Percentiles rank a stretch among this genome's conserved stretches.
phyloP scores from a whole-genome alignment of 2,329 filamentous ascomycete genomes.

The Colletotrichum sp. region DNA sequence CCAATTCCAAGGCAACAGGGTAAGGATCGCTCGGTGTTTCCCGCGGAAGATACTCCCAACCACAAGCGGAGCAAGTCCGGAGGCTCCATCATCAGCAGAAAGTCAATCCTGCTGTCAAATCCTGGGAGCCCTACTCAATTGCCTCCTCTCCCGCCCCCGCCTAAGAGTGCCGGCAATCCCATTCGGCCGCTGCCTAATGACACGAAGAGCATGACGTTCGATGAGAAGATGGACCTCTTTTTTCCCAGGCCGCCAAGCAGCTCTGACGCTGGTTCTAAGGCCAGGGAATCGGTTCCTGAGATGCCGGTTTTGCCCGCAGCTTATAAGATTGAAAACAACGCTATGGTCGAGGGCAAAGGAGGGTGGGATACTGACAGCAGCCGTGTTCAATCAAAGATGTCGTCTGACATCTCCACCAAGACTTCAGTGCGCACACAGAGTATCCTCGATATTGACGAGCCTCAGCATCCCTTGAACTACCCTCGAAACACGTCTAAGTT shows the following conservation, averaged over 20 bases:
- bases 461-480: constrained; percentile 18
- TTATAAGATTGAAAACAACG: constrained; percentile 28
- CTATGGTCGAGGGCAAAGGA: constrained; percentile 23
- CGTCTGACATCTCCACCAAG: constrained; percentile 41
- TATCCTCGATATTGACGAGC: constrained; percentile 42
- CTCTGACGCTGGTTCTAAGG: not conserved
- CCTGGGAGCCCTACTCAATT: constrained; percentile 53
- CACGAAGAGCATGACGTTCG: constrained; percentile 62
- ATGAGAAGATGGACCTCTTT: constrained; percentile 61
- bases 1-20: constrained; percentile 57
- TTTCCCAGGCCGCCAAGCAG: constrained; percentile 41
- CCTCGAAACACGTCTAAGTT: constrained; percentile 30
- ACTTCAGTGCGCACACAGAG: constrained; percentile 44
- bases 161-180: constrained; percentile 44
- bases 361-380: constrained; percentile 10
- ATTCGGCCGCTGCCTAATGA: constrained; percentile 52
- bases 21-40: constrained; percentile 52
- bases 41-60: constrained; percentile 45
- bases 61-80: constrained; percentile 57
- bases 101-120: constrained; percentile 48
- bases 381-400: constrained; percentile 29
- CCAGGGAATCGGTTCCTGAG: constrained; percentile 43
- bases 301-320: constrained; percentile 42
- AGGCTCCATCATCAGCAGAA: constrained; percentile 48
- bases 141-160: constrained; percentile 56